These are phyloP conservation scores for Avena eriantha DNA, from an alignment of 176 grass and related monocot species.

Conservation along the genomic window DNA sequence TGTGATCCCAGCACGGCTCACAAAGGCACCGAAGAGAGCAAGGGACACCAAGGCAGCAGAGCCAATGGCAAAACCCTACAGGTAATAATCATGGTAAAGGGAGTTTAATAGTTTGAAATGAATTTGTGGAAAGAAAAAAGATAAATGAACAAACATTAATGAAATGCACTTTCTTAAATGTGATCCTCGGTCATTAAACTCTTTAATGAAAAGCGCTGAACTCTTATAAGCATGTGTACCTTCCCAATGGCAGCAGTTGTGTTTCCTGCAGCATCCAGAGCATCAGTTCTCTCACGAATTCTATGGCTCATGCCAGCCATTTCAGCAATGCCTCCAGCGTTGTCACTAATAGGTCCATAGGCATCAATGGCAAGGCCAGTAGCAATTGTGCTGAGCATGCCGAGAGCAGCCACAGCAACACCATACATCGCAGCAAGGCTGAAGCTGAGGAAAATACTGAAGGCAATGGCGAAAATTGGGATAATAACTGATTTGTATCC, in stretches of 20 bases:
- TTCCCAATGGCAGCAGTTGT: constrained; percentile 96
- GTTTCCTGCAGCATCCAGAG: constrained; percentile 93
- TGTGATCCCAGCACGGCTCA: constrained; percentile 73
- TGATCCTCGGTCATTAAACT: neutral
- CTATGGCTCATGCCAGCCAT: constrained; percentile 98
- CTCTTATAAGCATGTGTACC: constrained; percentile 43
- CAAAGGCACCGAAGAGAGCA: constrained; percentile 93
- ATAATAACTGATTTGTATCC: constrained; percentile 95
- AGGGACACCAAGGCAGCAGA: constrained; percentile 93
- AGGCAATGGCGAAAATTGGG: constrained; percentile 89
- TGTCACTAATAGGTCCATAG: constrained; percentile 93
- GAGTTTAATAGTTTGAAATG: neutral
- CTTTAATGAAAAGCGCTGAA: neutral
- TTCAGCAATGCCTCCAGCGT: constrained; percentile 95
- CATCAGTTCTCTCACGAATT: constrained; percentile 93
- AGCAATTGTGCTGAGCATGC: constrained; percentile 93
- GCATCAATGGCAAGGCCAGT: constrained; percentile 96
- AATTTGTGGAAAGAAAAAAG: constrained; percentile 3
- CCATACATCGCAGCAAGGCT: constrained; percentile 92
- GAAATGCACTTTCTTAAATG: neutral
- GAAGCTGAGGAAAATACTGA: constrained; percentile 89
- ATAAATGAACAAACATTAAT: neutral
- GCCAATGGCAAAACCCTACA: constrained; percentile 91
- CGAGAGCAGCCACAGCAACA: constrained; percentile 94
- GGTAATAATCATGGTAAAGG: neutral